phyloP scores from a whole-genome alignment of 345 rosid genomes.

The Lagerstroemia speciosa region DNA sequence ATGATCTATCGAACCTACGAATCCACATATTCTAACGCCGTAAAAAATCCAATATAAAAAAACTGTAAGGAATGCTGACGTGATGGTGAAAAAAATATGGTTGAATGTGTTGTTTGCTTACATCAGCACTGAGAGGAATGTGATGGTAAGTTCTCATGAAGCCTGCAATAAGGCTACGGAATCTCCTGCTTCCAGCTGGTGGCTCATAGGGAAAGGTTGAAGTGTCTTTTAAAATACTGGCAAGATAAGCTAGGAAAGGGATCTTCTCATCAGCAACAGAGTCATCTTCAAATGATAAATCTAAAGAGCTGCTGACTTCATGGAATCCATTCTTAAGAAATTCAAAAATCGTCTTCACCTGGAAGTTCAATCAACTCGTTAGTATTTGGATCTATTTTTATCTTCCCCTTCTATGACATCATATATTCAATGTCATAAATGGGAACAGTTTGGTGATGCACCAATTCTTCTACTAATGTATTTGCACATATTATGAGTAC shows the following conservation, averaged over 20 bases:
- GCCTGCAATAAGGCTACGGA: constrained; percentile 73
- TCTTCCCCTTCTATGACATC: background rate
- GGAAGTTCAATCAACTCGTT: constrained; percentile 20
- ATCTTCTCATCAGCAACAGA: constrained; percentile 97
- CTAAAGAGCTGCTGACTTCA: constrained; percentile 82
- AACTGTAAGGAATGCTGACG: background rate
- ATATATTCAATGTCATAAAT: background rate
- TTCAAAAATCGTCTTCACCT: constrained; percentile 85
- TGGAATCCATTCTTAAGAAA: constrained; percentile 84
- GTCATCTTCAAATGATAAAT: constrained; percentile 85
- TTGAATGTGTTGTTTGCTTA: constrained; percentile 28
- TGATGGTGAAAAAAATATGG: background rate
- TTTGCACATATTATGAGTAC: background rate
- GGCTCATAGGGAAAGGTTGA: constrained; percentile 80
- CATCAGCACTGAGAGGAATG: constrained; percentile 68
- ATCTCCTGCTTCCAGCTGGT: constrained; percentile 80
- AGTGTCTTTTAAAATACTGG: constrained; percentile 49
- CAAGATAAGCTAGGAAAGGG: constrained; percentile 88
- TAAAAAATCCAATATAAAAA: background rate
- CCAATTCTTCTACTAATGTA: background rate
- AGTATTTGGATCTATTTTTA: constrained; percentile 8
- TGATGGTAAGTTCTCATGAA: constrained; percentile 91
- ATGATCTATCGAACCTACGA: background rate
- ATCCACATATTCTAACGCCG: background rate
- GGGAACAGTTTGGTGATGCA: background rate